A percentile compares a stretch with the other conserved stretches of the same genome.
These are phyloP conservation scores for Fusarium sp. DNA, from an alignment of 2,329 filamentous ascomycete genomes.

Conservation along the genomic window DNA sequence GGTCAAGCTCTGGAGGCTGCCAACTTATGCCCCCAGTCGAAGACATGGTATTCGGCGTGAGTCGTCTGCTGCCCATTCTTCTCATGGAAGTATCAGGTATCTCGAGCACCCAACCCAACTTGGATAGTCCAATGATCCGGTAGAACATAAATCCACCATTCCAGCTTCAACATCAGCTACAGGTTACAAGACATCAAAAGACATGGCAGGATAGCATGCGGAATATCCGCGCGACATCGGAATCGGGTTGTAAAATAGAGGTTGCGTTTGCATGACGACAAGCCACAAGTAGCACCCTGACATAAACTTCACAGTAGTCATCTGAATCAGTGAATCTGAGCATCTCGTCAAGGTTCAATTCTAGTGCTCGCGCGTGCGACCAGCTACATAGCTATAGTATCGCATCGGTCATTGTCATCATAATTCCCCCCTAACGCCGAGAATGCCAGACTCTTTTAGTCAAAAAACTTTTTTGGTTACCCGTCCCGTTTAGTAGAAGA, in stretches of 20 bases:
- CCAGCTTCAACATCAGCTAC: too few species aligned
- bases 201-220: neutral
- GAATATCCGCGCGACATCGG: neutral
- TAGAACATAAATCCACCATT: neutral
- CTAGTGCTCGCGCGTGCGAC: conserved; percentile 49
- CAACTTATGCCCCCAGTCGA: neutral
- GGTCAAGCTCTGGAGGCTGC: neutral
- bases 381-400: conserved; percentile 47
- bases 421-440: conserved; percentile 53
- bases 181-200: too few species aligned
- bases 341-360: conserved; percentile 51
- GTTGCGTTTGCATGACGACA: neutral
- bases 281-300: neutral
- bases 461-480: conserved; percentile 45
- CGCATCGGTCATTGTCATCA: conserved; percentile 54
- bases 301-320: neutral
- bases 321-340: conserved; percentile 32
- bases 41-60: neutral
- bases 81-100: neutral
- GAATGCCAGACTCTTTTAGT: conserved; percentile 45
- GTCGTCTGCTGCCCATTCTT: neutral
- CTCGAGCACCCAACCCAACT: neutral
- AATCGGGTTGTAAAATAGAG: neutral
- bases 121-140: neutral
- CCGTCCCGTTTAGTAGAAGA: conserved; percentile 85